Percentiles rank a stretch among this genome's conserved stretches.
These are phyloP conservation scores for Boeremia lycopersici DNA, from an alignment of 2,329 filamentous ascomycete genomes.

Conservation along the genomic window DNA sequence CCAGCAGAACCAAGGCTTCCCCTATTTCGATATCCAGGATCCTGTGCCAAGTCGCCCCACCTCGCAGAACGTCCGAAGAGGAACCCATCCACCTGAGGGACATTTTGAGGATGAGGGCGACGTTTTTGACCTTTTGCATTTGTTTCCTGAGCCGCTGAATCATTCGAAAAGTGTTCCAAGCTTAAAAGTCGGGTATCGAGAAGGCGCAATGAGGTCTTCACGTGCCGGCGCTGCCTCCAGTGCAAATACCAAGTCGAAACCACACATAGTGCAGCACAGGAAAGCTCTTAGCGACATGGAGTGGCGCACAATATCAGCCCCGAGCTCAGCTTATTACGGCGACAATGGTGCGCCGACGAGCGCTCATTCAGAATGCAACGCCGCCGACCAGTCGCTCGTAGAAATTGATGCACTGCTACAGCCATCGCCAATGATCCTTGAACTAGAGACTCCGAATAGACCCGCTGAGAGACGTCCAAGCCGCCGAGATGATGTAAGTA, in stretches of 20 bases:
- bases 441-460: constrained; percentile 23
- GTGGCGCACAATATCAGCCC: constrained; percentile 20
- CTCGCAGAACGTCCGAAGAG: constrained; percentile 20
- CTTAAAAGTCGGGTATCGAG: constrained; percentile 13
- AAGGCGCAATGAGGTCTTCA: constrained; percentile 35
- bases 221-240: constrained; percentile 32
- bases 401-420: constrained; percentile 27
- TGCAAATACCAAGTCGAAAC: constrained; percentile 21
- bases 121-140: constrained; percentile 10
- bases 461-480: constrained; percentile 17
- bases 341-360: constrained; percentile 17
- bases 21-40: constrained; percentile 23
- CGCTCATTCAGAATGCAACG: constrained; percentile 26
- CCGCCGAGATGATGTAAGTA: constrained; percentile 40
- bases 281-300: constrained; percentile 26
- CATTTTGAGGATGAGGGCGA: constrained; percentile 13
- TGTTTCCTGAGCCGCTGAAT: constrained; percentile 21
- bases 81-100: constrained; percentile 12
- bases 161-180: constrained; percentile 26
- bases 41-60: constrained; percentile 18
- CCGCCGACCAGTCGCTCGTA: constrained; percentile 24
- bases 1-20: constrained; percentile 43
- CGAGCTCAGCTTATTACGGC: constrained; percentile 26
- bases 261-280: constrained; percentile 29
- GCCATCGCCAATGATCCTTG: constrained; percentile 31